phyloP scores from a whole-genome alignment of 2,329 filamentous ascomycete species.

The Periglandula ipomoeae region DNA sequence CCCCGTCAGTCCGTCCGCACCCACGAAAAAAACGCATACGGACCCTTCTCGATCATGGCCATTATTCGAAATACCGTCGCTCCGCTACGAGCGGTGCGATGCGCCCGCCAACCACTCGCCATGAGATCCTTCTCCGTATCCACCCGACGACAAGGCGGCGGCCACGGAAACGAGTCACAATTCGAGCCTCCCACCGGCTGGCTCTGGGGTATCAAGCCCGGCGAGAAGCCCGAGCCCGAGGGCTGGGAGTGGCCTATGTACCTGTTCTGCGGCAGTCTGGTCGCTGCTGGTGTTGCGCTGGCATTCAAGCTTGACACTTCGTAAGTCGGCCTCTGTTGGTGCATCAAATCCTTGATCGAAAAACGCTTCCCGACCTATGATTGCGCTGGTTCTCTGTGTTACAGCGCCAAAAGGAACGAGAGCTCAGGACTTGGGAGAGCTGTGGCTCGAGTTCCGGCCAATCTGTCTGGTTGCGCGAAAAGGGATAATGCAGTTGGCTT shows the following conservation, averaged over 20 bases:
- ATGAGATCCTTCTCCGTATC: slow-evolving; percentile 36
- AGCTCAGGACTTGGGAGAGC: no score
- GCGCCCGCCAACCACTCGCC: slow-evolving; percentile 24
- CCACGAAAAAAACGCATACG: slow-evolving; percentile 12
- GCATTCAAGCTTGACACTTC: slow-evolving; percentile 98
- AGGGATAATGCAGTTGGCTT: no score
- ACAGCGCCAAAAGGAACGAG: no score
- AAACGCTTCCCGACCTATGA: neutral
- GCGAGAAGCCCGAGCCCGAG: slow-evolving; percentile 91
- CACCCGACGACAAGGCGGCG: slow-evolving; percentile 30
- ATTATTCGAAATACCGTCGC: slow-evolving; percentile 27
- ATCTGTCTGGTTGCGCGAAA: no score
- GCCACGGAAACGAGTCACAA: slow-evolving; percentile 53
- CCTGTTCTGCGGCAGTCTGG: slow-evolving; percentile 72
- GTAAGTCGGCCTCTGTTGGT: slow-evolving; percentile 48
- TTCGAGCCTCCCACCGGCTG: slow-evolving; percentile 88
- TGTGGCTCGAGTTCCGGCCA: no score
- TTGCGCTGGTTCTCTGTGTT: no score
- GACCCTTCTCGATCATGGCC: slow-evolving; percentile 19
- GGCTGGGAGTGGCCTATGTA: slow-evolving; percentile 88
- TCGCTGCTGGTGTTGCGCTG: slow-evolving; percentile 68
- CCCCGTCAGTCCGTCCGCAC: slow-evolving; percentile 12
- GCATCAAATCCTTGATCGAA: neutral
- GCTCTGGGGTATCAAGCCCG: slow-evolving; percentile 89
- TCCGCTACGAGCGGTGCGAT: slow-evolving; percentile 28